Percentiles rank a stretch among this genome's conserved stretches.
These are phyloP conservation scores for Gracilaria caudata DNA, from an alignment of 23 red algal species.

Conservation along the genomic window DNA sequence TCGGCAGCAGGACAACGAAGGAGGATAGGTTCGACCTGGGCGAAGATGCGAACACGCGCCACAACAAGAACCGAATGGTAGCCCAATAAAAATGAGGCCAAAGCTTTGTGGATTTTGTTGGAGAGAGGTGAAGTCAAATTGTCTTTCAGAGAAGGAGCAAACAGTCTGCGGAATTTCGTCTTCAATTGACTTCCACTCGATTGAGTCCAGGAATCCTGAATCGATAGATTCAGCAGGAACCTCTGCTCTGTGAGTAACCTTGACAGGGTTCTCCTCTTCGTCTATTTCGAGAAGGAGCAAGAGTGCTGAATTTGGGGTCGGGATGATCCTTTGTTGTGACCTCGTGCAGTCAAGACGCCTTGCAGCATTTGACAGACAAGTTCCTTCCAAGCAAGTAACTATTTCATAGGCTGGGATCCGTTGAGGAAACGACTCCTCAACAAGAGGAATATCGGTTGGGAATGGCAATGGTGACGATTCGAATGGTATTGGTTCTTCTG, in stretches of 20 bases:
- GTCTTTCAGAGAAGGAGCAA: neutral
- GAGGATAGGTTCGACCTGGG: neutral
- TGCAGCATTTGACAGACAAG: neutral
- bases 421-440: neutral
- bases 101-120: too few relatives aligned
- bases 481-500: neutral
- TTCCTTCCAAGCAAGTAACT: neutral
- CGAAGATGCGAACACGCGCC: neutral
- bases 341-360: neutral
- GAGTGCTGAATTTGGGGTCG: too few relatives aligned
- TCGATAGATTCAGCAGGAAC: neutral
- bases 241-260: neutral
- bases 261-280: neutral
- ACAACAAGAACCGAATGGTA: neutral
- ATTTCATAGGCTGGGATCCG: neutral
- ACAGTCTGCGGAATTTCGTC: neutral
- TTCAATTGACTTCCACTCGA: neutral
- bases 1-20: neutral
- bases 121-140: too few relatives aligned
- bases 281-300: neutral
- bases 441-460: neutral
- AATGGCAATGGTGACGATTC: neutral
- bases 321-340: neutral
- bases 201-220: neutral
- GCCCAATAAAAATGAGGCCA: neutral